A percentile compares a stretch with the other conserved stretches of the same genome.
These are phyloP conservation scores for Fusarium sp. DNA, from an alignment of 2,329 filamentous ascomycete species.

Conservation along the genomic window DNA sequence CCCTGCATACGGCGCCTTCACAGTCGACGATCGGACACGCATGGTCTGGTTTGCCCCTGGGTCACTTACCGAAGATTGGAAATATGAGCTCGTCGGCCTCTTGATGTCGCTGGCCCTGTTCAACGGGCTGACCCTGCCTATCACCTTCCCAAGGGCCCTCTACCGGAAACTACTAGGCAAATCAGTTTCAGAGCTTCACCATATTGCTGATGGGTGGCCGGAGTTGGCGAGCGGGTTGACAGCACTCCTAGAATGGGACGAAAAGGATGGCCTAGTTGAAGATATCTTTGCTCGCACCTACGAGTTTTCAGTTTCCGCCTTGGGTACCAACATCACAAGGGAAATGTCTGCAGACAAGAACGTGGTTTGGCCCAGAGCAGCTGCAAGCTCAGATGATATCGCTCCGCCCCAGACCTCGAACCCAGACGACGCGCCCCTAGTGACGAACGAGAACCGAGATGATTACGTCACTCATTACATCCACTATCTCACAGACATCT, in stretches of 20 bases:
- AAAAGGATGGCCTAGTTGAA: slow-evolving; percentile 78
- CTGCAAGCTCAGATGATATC: slow-evolving; percentile 40
- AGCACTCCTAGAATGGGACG: slow-evolving; percentile 80
- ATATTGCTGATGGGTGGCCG: slow-evolving; percentile 91
- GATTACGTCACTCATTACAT: slow-evolving; percentile 89
- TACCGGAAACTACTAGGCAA: slow-evolving; percentile 83
- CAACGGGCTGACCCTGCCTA: slow-evolving; percentile 90
- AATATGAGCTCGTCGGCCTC: slow-evolving; percentile 89
- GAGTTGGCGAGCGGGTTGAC: slow-evolving; percentile 81
- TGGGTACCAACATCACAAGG: slow-evolving; percentile 68
- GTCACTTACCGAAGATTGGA: slow-evolving; percentile 85
- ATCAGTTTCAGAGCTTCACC: slow-evolving; percentile 76
- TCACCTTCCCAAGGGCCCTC: slow-evolving; percentile 87
- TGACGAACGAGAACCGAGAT: slow-evolving; percentile 83
- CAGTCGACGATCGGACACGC: slow-evolving; percentile 78
- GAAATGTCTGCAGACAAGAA: slow-evolving; percentile 62
- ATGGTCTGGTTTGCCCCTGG: slow-evolving; percentile 91
- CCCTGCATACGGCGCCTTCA: slow-evolving; percentile 84
- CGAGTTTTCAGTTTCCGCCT: slow-evolving; percentile 78
- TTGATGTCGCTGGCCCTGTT: slow-evolving; percentile 92
- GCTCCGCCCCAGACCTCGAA: slow-evolving; percentile 44
- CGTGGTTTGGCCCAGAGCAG: slow-evolving; percentile 66
- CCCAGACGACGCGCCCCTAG: slow-evolving; percentile 72
- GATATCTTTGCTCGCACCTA: slow-evolving; percentile 89
- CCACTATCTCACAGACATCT: slow-evolving; percentile 82